These are phyloP conservation scores for Apophysomyces elegans DNA, from an alignment of 371 early-diverging fungal species.

Conservation along the genomic window DNA sequence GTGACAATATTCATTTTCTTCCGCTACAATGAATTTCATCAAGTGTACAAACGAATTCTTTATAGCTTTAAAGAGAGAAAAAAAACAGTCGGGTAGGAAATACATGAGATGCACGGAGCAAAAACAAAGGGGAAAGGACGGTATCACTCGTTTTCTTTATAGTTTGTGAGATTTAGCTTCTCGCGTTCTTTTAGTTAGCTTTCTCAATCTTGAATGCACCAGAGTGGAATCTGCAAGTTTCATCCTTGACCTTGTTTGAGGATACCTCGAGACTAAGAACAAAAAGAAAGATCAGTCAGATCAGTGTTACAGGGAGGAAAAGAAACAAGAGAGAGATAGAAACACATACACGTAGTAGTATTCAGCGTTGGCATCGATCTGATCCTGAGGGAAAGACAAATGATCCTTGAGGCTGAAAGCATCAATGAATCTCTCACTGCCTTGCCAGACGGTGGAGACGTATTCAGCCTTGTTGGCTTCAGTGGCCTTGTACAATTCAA, in stretches of 20 bases:
- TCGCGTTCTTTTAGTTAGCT: background rate
- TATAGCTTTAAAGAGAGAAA: slow-evolving; percentile 4
- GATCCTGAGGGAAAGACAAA: slow-evolving; percentile 21
- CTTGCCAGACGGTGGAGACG: slow-evolving; percentile 37
- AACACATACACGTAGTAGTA: slow-evolving; percentile 22
- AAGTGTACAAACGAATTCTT: slow-evolving; percentile 6
- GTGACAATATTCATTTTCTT: background rate
- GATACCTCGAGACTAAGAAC: slow-evolving; percentile 14
- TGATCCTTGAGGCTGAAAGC: slow-evolving; percentile 48
- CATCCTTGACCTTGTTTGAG: slow-evolving; percentile 11
- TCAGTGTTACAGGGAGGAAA: background rate
- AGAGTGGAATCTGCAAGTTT: slow-evolving; percentile 22
- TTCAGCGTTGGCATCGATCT: slow-evolving; percentile 14
- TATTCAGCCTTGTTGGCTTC: slow-evolving; percentile 19
- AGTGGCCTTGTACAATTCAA: slow-evolving; percentile 47
- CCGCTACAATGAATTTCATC: slow-evolving; percentile 2
- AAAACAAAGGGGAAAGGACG: background rate
- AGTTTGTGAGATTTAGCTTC: background rate
- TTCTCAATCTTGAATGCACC: slow-evolving; percentile 19
- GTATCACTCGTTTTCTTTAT: background rate
- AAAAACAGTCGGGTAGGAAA: background rate
- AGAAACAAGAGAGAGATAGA: background rate
- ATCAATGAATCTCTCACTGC: slow-evolving; percentile 32
- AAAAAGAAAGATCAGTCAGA: background rate
- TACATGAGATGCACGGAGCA: background rate